Evolutionary conservation across 345 rosid species (phyloP), one percentile per base, ranked within the genome.

Genomic region (Rhodomyrtus tomentosa): DNA sequence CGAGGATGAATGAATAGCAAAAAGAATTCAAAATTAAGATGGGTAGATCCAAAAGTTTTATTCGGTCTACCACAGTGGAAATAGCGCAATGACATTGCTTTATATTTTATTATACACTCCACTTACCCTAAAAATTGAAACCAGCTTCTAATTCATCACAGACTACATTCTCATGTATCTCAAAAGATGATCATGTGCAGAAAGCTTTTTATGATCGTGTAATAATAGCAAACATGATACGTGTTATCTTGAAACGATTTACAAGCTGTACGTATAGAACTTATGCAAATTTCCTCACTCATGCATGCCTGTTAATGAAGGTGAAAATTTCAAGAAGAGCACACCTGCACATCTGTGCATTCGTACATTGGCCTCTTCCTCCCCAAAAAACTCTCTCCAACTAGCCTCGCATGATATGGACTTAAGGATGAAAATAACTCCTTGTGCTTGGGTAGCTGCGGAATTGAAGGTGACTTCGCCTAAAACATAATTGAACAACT

Each of bases 371-470:
- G 98, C 88, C 98, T 91, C 89, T 92, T 96, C 92, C 88, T 94
- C 58, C 94, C 98, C 90, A 94, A 90, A 86, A 90, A 96, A 89
- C 97, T 96, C 91, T 95, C 98, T 73, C 99, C 99, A 5, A 95
- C 98, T 50, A 95, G 98, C 91, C 91, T 92, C 29, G 99, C 88
- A 85, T 95, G 95, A 86, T 92, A 92, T 83, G 98, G 92, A 88
- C 94, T 91, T 83, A 96, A 89, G 81, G 90, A 89, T 82, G 95
- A 89, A 74, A 90, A 89, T 82, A 95, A 90, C 89, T 95, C 95
- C 88, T 90, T 93, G 84, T 93, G 94, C 82, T 91, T 90, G 82
- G 99, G 98, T 74, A 96, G 92, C 87, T 94, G 98, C 42, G 98
- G 99, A 68, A 94, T 88, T 80, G 92, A 87, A 38, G 94, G 86